phyloP scores from a whole-genome alignment of 768 basidiomycete genomes.

The Pleurotus tuoliensis region DNA sequence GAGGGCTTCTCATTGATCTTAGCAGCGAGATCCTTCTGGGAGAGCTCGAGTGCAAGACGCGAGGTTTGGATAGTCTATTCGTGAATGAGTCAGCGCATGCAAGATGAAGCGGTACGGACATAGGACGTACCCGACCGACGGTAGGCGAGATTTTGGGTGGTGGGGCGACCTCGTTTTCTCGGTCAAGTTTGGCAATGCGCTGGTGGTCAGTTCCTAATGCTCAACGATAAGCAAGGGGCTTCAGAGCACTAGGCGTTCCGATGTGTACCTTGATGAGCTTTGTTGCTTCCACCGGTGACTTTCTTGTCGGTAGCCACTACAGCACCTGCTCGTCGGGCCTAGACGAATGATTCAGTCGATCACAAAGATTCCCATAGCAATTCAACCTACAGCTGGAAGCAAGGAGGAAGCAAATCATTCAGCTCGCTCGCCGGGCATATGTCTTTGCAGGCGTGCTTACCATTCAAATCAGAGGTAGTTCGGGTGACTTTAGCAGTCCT shows the following conservation, averaged over 20 bases:
- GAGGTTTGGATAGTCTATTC: slow-evolving; percentile 75
- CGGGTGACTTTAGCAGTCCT: slow-evolving; percentile 59
- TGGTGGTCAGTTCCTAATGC: slow-evolving; percentile 84
- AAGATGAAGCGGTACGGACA: slow-evolving; percentile 8
- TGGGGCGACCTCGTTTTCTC: slow-evolving; percentile 93
- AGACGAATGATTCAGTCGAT: slow-evolving; percentile 11
- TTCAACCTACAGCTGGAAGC: slow-evolving; percentile 48
- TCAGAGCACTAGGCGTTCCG: not conserved
- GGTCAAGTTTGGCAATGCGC: slow-evolving; percentile 88
- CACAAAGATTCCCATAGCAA: not conserved
- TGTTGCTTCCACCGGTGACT: slow-evolving; percentile 63
- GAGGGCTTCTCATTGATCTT: slow-evolving; percentile 94
- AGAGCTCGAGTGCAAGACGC: slow-evolving; percentile 71
- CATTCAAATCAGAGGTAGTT: slow-evolving; percentile 55
- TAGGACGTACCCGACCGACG: slow-evolving; percentile 63
- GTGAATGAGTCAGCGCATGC: slow-evolving; percentile 10
- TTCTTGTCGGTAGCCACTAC: slow-evolving; percentile 87
- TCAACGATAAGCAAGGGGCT: not conserved
- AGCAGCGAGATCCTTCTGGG: slow-evolving; percentile 90
- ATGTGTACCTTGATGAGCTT: slow-evolving; percentile 62
- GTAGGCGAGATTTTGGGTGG: slow-evolving; percentile 72
- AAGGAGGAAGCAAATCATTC: slow-evolving; percentile 14
- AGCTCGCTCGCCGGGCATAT: not conserved
- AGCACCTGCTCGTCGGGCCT: slow-evolving; percentile 76
- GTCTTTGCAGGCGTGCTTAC: slow-evolving; percentile 25